These are phyloP conservation scores for Suillus occidentalis DNA, from an alignment of 768 basidiomycete genomes.

Conservation along the genomic window DNA sequence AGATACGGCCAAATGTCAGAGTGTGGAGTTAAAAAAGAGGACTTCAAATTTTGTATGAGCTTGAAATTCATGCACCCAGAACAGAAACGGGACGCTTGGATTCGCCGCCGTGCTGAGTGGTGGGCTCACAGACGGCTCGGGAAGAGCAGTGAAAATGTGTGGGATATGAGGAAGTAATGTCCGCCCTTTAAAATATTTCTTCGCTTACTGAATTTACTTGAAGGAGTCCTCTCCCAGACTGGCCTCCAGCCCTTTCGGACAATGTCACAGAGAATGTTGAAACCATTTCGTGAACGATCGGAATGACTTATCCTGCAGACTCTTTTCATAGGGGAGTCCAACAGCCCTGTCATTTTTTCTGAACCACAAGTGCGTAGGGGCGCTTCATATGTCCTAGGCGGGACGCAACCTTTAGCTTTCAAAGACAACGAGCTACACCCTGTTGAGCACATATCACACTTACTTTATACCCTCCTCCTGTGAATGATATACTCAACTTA, in stretches of 20 bases:
- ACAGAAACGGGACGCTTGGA: slow-evolving; percentile 79
- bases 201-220: slow-evolving; percentile 6
- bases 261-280: slow-evolving; percentile 19
- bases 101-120: slow-evolving; percentile 87
- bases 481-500: not conserved
- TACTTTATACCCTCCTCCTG: not conserved
- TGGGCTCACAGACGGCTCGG: slow-evolving; percentile 79
- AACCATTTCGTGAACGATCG: slow-evolving; percentile 22
- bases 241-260: slow-evolving; percentile 29
- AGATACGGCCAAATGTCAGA: slow-evolving; percentile 74
- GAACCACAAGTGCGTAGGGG: not conserved
- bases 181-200: not conserved
- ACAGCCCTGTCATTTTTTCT: not conserved
- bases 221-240: slow-evolving; percentile 18
- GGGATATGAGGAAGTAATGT: slow-evolving; percentile 82
- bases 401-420: not conserved
- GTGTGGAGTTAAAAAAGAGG: slow-evolving; percentile 78
- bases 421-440: not conserved
- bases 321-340: not conserved
- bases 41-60: slow-evolving; percentile 94
- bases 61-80: slow-evolving; percentile 78
- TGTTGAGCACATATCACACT: not conserved
- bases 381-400: not conserved
- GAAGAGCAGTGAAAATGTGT: slow-evolving; percentile 92
- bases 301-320: not conserved